Evolutionary conservation across 2,329 filamentous ascomycete species (phyloP), one percentile per base, ranked within the genome.

Genomic region (Clathrospora elynae): DNA sequence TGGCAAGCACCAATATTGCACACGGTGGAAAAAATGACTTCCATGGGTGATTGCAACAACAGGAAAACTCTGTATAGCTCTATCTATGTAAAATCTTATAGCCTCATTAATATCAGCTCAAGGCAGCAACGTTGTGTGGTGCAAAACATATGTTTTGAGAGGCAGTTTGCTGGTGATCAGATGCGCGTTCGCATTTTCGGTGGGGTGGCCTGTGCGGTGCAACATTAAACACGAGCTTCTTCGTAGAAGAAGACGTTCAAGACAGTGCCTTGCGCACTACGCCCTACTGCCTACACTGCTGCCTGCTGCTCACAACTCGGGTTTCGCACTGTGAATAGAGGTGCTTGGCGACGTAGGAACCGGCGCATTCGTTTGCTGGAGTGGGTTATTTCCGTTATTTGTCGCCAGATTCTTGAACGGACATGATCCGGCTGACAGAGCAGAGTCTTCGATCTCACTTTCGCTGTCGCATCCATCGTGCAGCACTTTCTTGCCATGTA

Each of bases 401-500:
- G 48, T 52, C 13, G 55, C 50, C 39, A 67, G 22, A 32, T 61
- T 58, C 42, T 64, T 65, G 42, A 67, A 66, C 13, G 64, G 64
- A 54, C 64, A 67, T 3, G 51, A 44, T 2, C 61, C 61, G 14
- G 51, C 41, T 28, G 51, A 43, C 42, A 52, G 44, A 5, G 51
- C 53, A 2, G 55, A 46, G 13, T 59, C 59, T 33, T 64, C 62
- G 42, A 61, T 57, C 34, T 66, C 62, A 14, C 55, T 57, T 35
- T 61, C 65, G 23, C 55, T 54, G 25, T 67, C 66, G 29, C 58
- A 58, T 17, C 60, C 58, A 31, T 59, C 57, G 25, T 54, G 52
- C 29, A 70, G 25, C 3, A 70, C 57, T 39, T 59, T 63, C 53
- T 62, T 67, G 11, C 68, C 67, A 37, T 70, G 61, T 11, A 71